These are phyloP conservation scores for Irpex rosettiformis DNA, from an alignment of 1,284 basidiomycete species.

Conservation along the genomic window DNA sequence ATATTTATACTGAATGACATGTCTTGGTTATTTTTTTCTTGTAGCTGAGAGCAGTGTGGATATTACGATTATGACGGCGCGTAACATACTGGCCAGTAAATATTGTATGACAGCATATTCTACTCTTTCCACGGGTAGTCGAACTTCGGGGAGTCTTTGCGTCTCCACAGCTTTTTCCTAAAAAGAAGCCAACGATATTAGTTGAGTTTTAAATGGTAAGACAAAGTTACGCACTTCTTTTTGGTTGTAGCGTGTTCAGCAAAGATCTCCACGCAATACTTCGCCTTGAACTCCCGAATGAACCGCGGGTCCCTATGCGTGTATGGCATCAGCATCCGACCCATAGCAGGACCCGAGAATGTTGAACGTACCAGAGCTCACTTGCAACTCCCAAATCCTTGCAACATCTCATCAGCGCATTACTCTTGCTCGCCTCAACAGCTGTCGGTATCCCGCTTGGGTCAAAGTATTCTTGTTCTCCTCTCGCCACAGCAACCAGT, in stretches of 20 bases:
- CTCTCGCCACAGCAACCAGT: slow-evolving; percentile 87
- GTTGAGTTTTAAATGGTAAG: not conserved
- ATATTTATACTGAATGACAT: not conserved
- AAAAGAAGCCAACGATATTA: slow-evolving; percentile 13
- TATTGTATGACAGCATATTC: not conserved
- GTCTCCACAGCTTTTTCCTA: slow-evolving; percentile 89
- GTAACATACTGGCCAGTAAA: no score
- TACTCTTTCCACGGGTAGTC: slow-evolving; percentile 81
- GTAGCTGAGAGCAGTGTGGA: slow-evolving; percentile 1
- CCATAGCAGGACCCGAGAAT: no score
- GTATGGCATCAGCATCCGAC: no score
- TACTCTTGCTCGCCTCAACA: slow-evolving; percentile 93
- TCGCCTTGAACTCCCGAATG: slow-evolving; percentile 89
- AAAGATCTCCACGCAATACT: slow-evolving; percentile 85
- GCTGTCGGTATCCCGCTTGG: slow-evolving; percentile 90
- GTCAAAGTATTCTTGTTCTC: slow-evolving; percentile 98
- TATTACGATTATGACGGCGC: not conserved
- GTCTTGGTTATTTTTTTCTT: no score
- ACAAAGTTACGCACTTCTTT: slow-evolving; percentile 71
- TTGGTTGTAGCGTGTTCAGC: slow-evolving; percentile 80
- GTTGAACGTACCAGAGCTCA: slow-evolving; percentile 90
- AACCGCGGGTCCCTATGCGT: slow-evolving; percentile 85
- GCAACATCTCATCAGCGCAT: slow-evolving; percentile 97
- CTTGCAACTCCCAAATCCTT: slow-evolving; percentile 96
- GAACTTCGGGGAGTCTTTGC: slow-evolving; percentile 83